Percentiles rank a stretch among this genome's conserved stretches.
Conservation (phyloP, 768 basidiomycete genomes). For the Phlegmacium glaucopus region DNA sequence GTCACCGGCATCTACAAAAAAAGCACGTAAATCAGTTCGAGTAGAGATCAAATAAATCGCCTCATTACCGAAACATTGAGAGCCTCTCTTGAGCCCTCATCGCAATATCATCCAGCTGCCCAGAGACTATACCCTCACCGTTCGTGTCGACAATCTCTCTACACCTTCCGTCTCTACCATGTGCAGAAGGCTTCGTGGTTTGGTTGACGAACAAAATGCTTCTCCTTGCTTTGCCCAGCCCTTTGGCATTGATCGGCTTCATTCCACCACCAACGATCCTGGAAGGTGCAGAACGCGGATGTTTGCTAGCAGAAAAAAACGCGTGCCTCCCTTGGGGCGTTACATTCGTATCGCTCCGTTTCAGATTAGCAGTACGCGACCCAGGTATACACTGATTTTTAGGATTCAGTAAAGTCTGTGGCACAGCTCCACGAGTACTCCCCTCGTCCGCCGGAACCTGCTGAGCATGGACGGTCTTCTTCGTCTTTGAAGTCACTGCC, state of each 20-base stretch:
- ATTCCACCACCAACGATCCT: constrained; percentile 1
- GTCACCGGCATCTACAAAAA: not conserved
- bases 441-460: not conserved
- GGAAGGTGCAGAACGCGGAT: constrained; percentile 18
- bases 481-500: constrained; percentile 13
- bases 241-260: not conserved
- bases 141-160: constrained; percentile 10
- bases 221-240: not conserved
- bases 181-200: not conserved
- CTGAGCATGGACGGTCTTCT: constrained; percentile 1
- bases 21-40: not conserved
- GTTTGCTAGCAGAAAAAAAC: constrained; percentile 5
- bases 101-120: constrained; percentile 11
- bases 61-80: constrained; percentile 18
- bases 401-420: not conserved
- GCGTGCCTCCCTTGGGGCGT: constrained; percentile 39
- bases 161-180: not conserved
- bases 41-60: not conserved
- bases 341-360: constrained; percentile 43
- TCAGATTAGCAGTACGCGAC: constrained; percentile 20
- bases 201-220: constrained; percentile 4
- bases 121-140: constrained; percentile 1
- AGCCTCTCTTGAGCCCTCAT: constrained; percentile 11
- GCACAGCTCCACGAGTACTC: not conserved
- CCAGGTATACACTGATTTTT: constrained; percentile 29